Evolutionary conservation across 2,329 filamentous ascomycete species (phyloP), one percentile per base, ranked within the genome.

Genomic region (Cladosporium austrohemisphaericum): DNA sequence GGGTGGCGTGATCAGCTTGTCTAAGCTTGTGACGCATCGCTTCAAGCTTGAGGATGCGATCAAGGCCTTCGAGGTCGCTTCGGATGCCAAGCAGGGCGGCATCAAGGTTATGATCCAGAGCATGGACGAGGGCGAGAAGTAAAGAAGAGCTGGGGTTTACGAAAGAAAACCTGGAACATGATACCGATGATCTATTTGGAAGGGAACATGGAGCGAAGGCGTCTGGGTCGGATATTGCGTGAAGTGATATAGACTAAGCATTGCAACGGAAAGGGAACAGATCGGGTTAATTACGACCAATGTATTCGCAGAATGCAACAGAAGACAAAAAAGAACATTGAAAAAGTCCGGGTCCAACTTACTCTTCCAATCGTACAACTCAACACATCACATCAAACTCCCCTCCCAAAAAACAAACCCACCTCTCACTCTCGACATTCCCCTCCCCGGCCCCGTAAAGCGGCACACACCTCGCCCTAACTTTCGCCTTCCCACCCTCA

Each of bases 101-200:
- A 96, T 97, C 71, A 97, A 97, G 78, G 91, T 96, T 53, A 86
- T 90, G 78, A 96, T 96, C 64, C 88, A 91, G 76, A 89, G 80
- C 62, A 65, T 73, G 59, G 67, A 69, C 7, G 65, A 66, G 33
- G 64, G 65, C 6, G 65, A 68, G 58, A 52, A 52, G 49, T 61
- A 31, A 49, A 13, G 32, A 28, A 7, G 25, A 28, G 25, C 11
- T 6, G 25, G n/a, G n/a, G n/a, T n/a, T n/a, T n/a, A n/a, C n/a
- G n/a, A n/a, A n/a, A n/a, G n/a, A n/a, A n/a, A n/a, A n/a, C n/a
- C n/a, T n/a, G n/a, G n/a, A n/a, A 19, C 20, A 23, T 40, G 29
- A 9, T 32, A 14, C n/a, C 29, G 13, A 13, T 10, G 3, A 14
- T 32, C 29, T 32, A 4, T 6, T 40, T 10, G 28, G 5, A 23